Conservation (phyloP, 2,329 filamentous ascomycete species). For the Chaetothyriales sp. region DNA sequence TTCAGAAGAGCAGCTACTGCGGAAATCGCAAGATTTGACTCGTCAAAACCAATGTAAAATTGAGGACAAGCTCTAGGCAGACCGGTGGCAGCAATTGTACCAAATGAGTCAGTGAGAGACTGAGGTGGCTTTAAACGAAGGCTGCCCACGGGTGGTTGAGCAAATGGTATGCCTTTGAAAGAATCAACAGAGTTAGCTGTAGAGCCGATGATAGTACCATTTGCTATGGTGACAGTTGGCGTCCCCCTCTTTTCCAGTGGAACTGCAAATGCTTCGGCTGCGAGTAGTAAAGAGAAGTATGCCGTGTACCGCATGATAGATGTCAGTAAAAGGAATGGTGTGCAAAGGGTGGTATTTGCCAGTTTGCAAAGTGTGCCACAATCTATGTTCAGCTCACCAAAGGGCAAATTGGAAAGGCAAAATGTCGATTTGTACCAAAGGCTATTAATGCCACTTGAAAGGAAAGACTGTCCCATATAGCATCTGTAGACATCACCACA, state of each 20-base stretch:
- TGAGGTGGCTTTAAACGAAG: neutral
- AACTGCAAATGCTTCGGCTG: neutral
- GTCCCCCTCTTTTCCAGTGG: neutral
- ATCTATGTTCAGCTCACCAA: too few species aligned
- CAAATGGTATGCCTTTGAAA: slow-evolving; percentile 23
- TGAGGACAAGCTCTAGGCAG: neutral
- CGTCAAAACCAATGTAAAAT: neutral
- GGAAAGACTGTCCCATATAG: too few species aligned
- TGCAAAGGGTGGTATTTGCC: too few species aligned
- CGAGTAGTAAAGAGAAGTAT: neutral
- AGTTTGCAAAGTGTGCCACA: too few species aligned
- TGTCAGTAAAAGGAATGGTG: neutral
- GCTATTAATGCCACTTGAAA: too few species aligned
- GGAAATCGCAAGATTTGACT: neutral
- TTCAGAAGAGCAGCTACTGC: neutral
- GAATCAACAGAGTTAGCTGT: neutral
- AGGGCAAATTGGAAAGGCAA: too few species aligned
- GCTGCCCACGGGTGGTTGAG: slow-evolving; percentile 4
- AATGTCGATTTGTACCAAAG: too few species aligned
- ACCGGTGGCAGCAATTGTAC: neutral
- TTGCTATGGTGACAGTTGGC: neutral
- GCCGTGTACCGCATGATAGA: neutral
- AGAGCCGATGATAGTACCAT: neutral
- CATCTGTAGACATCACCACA: neutral
- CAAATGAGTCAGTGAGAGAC: neutral